Evolutionary conservation across 2,329 filamentous ascomycete genomes (phyloP).

Genomic region (Monascus ruber): DNA sequence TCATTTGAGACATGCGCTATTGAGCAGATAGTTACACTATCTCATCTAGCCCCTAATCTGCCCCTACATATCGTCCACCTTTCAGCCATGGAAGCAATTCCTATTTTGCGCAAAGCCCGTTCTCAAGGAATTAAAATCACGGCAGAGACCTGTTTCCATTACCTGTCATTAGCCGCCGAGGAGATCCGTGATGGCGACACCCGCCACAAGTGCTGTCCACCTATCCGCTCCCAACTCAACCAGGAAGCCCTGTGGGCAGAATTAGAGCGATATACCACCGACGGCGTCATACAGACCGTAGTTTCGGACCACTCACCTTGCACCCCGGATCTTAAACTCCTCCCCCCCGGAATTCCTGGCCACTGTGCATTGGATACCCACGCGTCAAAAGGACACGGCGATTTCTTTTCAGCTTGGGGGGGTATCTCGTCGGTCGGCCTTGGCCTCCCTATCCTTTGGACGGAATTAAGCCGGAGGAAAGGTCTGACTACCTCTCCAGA

Average conservation of each 20-base stretch:
- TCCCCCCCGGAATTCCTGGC: slow-evolving; percentile 58
- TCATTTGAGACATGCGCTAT: slow-evolving; percentile 87
- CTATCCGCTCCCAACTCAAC: slow-evolving; percentile 71
- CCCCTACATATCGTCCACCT: slow-evolving; percentile 90
- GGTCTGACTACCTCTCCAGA: slow-evolving; percentile 30
- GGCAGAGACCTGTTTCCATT: slow-evolving; percentile 93
- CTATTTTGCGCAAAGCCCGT: slow-evolving; percentile 64
- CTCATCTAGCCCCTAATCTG: slow-evolving; percentile 66
- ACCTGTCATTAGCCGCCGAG: slow-evolving; percentile 74
- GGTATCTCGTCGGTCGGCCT: slow-evolving; percentile 91
- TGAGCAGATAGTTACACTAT: slow-evolving; percentile 70
- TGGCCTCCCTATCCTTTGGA: slow-evolving; percentile 82
- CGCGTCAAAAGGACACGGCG: slow-evolving; percentile 44
- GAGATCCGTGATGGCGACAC: slow-evolving; percentile 76
- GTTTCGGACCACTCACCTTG: slow-evolving; percentile 95
- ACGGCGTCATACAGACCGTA: slow-evolving; percentile 79
- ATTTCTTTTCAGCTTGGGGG: slow-evolving; percentile 95
- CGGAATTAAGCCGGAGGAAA: slow-evolving; percentile 54
- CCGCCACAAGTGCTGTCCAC: slow-evolving; percentile 88
- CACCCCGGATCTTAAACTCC: slow-evolving; percentile 84
- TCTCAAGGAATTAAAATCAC: slow-evolving; percentile 70
- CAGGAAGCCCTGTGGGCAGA: slow-evolving; percentile 82
- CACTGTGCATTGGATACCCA: slow-evolving; percentile 20
- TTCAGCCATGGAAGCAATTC: slow-evolving; percentile 79
- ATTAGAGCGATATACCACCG: slow-evolving; percentile 45